Base-by-base conservation (phyloP, 83 land plant genomes). In the Diphasiastrum complanatum region DNA sequence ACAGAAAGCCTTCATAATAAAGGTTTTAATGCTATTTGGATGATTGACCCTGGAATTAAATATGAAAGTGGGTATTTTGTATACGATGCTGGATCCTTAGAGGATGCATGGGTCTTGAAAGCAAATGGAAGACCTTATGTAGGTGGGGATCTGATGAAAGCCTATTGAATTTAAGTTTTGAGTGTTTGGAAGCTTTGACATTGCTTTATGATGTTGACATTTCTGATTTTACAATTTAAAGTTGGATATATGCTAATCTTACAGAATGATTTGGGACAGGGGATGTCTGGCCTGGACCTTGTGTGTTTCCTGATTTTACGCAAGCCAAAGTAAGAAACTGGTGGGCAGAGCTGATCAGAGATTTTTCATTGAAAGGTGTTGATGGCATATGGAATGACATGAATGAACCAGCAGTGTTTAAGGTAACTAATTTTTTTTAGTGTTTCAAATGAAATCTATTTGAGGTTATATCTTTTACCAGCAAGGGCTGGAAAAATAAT, bases 381-480 rank as follows among this genome's bases (percentile, higher is more conserved):
- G 91, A 93, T 85, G 98, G 98, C 38, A 89, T 93, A 68, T 93
- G 98, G 98, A 93, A 93, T 80, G 96, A 89, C 61, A 93, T 93
- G 98, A 93, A 93, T 63, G 98, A 93, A 61, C 96, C 96, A 12
- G 79, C 96, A 37, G 74, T 93, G 45, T 92, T 92, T 56, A 88
- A 87, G 96, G 98, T 76, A 61, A 24, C 26, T n/a, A n/a, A 6
- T 18, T 48, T 40, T 40, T n/a, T n/a, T n/a, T n/a, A n/a, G n/a
- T n/a, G n/a, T n/a, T n/a, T n/a, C n/a, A n/a, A n/a, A n/a, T n/a
- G n/a, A n/a, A n/a, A n/a, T n/a, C n/a, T n/a, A n/a, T n/a, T n/a
- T n/a, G n/a, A n/a, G n/a, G n/a, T n/a, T n/a, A n/a, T n/a, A n/a
- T n/a, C n/a, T n/a, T n/a, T n/a, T n/a, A n/a, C n/a, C n/a, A n/a